Base-by-base conservation (phyloP, 2,329 filamentous ascomycete genomes). In the Didymella arachidicola region DNA sequence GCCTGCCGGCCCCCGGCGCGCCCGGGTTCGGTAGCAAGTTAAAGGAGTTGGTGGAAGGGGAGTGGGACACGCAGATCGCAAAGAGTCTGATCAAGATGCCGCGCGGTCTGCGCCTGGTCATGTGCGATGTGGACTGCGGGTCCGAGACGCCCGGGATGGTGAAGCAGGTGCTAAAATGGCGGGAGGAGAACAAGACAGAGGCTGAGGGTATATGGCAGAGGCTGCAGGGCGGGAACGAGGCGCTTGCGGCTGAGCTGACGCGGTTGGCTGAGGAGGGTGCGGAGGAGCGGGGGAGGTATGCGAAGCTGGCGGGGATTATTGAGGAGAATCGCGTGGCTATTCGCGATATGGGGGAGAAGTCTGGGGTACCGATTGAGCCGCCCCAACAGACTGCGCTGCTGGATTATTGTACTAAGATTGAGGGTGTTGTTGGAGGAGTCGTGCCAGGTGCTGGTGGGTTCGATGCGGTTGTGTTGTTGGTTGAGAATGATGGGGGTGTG, bases 101-200 rank as follows among this genome's bases (percentile, higher is more conserved):
- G 0, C 70, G 77, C 0, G 92, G 91, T 0, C 80, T 96, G 66
- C 85, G 89, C 25, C 82, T 98, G 65, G 86, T 96, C 60, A 95
- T 99, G 89, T 97, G 93, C 72, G 95, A 99, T 73, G 95, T 99
- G 7, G 92, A 96, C 74, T 97, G 93, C 73, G 95, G 95, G 30
- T 94, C 89, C 47, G 87, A 96, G 80, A 98, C 94, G 7, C 93
- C 96, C 0, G 86, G 92, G 14, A 98, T 99, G 95, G 95, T 97
- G 36, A 96, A 94, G 80, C 86, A 91, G 73, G 91, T 99, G 14
- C 83, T 98, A 3, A 84, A 85, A 30, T 99, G 95, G 95, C 83
- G 90, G 50, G 85, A 86, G 48, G 78, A 84, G 46, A 86, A 92
- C 19, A 79, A 82, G 0, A 82, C 83, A 2, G 85, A 83, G n/a